These are phyloP conservation scores for Rhizopogon vesiculosus DNA, from an alignment of 768 basidiomycete genomes.

Conservation along the genomic window DNA sequence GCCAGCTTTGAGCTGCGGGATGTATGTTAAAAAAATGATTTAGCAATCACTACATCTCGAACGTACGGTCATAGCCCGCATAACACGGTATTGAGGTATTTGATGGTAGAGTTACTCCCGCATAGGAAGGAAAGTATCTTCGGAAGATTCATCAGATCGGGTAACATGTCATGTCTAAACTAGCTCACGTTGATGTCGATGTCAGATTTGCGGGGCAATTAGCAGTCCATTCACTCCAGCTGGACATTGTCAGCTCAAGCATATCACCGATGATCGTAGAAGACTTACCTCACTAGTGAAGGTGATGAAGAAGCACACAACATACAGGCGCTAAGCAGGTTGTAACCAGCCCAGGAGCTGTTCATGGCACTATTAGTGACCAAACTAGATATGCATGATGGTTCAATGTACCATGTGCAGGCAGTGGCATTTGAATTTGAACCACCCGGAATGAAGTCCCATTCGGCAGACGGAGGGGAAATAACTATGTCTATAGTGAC, in stretches of 20 bases:
- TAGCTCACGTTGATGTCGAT: slow-evolving; percentile 14
- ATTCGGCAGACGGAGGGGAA: background rate
- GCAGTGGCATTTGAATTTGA: slow-evolving; percentile 9
- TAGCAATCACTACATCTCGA: background rate
- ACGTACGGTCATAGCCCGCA: slow-evolving; percentile 19
- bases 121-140: slow-evolving; percentile 18
- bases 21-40: background rate
- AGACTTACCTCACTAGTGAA: slow-evolving; percentile 12
- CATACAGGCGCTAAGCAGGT: slow-evolving; percentile 23
- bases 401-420: slow-evolving; percentile 19
- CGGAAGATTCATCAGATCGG: background rate
- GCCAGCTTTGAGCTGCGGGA: slow-evolving; percentile 17
- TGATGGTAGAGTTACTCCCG: slow-evolving; percentile 3
- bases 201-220: slow-evolving; percentile 11
- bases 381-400: background rate
- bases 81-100: slow-evolving; percentile 19
- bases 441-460: slow-evolving; percentile 12
- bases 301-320: slow-evolving; percentile 11
- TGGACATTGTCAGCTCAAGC: slow-evolving; percentile 5
- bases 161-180: background rate
- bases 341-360: slow-evolving; percentile 27
- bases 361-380: background rate
- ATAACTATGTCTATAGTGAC: background rate
- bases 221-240: slow-evolving; percentile 17
- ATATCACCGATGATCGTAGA: background rate